Base-by-base conservation (phyloP, 176 grass and related monocot genomes). In the Zizania latifolia region DNA sequence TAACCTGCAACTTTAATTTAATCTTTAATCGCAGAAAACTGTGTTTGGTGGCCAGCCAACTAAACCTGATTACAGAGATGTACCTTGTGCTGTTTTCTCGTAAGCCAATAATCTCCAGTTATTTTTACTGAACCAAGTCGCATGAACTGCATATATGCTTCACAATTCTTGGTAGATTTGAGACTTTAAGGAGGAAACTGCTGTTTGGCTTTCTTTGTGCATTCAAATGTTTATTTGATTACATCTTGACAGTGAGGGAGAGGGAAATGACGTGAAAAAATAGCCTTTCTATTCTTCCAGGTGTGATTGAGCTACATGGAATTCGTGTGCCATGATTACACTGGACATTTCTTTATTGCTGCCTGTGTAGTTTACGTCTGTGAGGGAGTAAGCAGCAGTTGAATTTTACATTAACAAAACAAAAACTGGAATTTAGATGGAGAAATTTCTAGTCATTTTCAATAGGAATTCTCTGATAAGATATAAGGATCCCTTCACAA, bases 11-110 rank as follows among this genome's bases (percentile, higher is more conserved):
- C 23, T 60, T 83, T 63, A 45, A 32, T 62, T 27, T 13, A 55
- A 19, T 39, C 31, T 74, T 80, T 78, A 38, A 61, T 60, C 75
- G 38, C 81, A 98, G 95, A 98, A 98, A 98, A 94, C 89, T 72
- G 89, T 98, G 41, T 98, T 98, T 84, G 95, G 91, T 78, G 91
- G 91, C 10, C 76, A 92, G 82, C 82, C 79, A 74, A 79, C 55
- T 73, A 98, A 94, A 70, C 95, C 95, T 81, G 91, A 98, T 88
- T 31, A 98, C 34, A 75, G 56, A 79, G 81, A 94, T 82, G 58
- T 98, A 69, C 91, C 95, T 58, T 94, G 86, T 90, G 94, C 94
- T 87, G 94, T 98, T 35, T 98, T 98, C 80, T 84, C 71, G 94
- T 98, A 87, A 76, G 82, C 68, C 1, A 5, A 53, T 15, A 71